Base-by-base conservation (phyloP, 495 filamentous ascomycete species). In the Penicillium crystallinum region DNA sequence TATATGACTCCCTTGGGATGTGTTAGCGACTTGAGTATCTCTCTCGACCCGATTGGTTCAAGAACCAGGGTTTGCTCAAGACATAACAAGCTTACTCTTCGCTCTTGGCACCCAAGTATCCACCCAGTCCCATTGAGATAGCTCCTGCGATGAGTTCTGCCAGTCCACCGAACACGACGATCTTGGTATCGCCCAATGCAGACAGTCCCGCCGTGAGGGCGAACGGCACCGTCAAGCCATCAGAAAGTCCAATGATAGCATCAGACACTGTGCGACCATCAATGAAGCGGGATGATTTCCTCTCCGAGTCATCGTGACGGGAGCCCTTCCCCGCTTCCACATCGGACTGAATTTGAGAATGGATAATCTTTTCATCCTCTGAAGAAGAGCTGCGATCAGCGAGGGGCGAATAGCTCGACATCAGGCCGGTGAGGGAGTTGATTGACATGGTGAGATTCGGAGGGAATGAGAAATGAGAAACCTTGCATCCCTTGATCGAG, bases 31-130 rank as follows among this genome's bases (percentile, higher is more conserved):
- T 29, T n/a, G 14, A 18, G n/a, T 8, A 18, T 12, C 2, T 11
- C 3, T 18, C 25, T 11, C 5, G 0, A 3, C 1, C 23, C 23
- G 23, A n/a, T n/a, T n/a, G n/a, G n/a, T n/a, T n/a, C n/a, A 27
- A 27, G 23, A 27, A 27, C 22, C 17, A 11, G 9, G 22, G 7
- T 17, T 15, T 36, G 33, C 8, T 19, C 11, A 40, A 10, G 27
- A 14, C 14, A 6, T 33, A 31, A 11, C 11, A 50, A 35, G 69
- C 74, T 65, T 61, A 85, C 76, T 74, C 75, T 71, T 90, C 87
- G 35, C 84, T 84, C 56, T 83, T 83, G 0, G 87, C 85, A 11
- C 85, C 85, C 3, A 93, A 73, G 56, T 82, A 73, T 22, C 80
- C 80, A 43, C 80, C 80, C 33, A 82, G 53, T 2, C 79, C 79